phyloP scores from a whole-genome alignment of 495 filamentous ascomycete species.

The Penicillium turbatum region DNA sequence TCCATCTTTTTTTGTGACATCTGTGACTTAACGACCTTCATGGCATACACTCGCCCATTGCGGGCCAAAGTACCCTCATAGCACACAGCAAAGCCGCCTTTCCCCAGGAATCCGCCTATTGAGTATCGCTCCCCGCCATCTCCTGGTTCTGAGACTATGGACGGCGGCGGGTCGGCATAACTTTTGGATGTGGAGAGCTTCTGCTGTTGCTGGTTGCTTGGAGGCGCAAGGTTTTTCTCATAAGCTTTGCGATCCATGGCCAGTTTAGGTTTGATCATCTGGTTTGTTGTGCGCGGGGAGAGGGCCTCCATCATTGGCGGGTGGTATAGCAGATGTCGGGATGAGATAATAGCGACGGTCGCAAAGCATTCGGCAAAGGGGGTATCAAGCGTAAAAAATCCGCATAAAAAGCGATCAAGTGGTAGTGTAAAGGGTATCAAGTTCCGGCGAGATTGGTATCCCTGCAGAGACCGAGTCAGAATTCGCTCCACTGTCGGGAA shows the following conservation, averaged over 20 bases:
- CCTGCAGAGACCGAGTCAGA: slow-evolving; percentile 26
- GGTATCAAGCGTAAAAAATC: slow-evolving; percentile 18
- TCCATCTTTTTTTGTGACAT: slow-evolving; percentile 81
- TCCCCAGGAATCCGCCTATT: slow-evolving; percentile 79
- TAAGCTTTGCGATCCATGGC: slow-evolving; percentile 44
- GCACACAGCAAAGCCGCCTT: slow-evolving; percentile 94
- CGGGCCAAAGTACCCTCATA: slow-evolving; percentile 67
- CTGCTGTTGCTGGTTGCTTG: slow-evolving; percentile 33
- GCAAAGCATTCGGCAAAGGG: slow-evolving; percentile 16
- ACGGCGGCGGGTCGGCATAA: slow-evolving; percentile 72
- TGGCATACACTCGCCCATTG: slow-evolving; percentile 64
- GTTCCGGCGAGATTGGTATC: slow-evolving; percentile 26
- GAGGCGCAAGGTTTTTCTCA: slow-evolving; percentile 52
- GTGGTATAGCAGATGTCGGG: slow-evolving; percentile 14
- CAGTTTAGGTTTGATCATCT: slow-evolving; percentile 43
- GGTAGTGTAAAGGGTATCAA: slow-evolving; percentile 23
- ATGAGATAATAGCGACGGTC: slow-evolving; percentile 15
- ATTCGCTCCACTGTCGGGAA: slow-evolving; percentile 20
- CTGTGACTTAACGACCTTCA: slow-evolving; percentile 87
- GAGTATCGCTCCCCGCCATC: slow-evolving; percentile 72
- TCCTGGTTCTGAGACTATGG: slow-evolving; percentile 70
- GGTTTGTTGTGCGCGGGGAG: slow-evolving; percentile 67
- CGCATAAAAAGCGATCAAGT: slow-evolving; percentile 16
- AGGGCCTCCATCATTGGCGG: slow-evolving; percentile 59
- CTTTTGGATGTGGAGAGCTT: slow-evolving; percentile 46